A percentile compares a stretch with the other conserved stretches of the same genome.
Conservation (phyloP, 75 land plant species). For the Cunninghamia lanceolata region DNA sequence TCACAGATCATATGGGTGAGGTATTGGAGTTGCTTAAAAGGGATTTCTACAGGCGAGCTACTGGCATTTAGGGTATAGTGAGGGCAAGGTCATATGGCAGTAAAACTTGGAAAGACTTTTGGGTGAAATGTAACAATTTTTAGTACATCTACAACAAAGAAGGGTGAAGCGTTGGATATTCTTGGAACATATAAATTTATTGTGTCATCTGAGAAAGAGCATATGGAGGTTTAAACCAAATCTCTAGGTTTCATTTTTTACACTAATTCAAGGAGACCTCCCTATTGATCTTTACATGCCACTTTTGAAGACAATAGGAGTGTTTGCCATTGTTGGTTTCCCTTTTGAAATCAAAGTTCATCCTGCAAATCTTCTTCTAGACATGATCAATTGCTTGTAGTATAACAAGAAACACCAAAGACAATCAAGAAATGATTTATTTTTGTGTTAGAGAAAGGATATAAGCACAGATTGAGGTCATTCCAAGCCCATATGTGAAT, state of each 20-base stretch:
- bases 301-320: no score
- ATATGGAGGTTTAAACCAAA: conserved; percentile 23
- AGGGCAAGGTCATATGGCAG: conserved; percentile 92
- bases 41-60: no score
- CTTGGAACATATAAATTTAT: conserved; percentile 83
- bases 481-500: conserved; percentile 58
- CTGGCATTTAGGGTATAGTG: no score
- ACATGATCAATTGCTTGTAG: conserved; percentile 57
- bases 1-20: no score
- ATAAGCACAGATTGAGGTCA: conserved; percentile 57
- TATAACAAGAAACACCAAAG: conserved; percentile 51
- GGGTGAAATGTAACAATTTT: conserved; percentile 74
- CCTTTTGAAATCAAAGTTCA: conserved; percentile 50
- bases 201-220: conserved; percentile 55
- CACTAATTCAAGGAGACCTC: no score
- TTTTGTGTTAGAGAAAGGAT: conserved; percentile 64
- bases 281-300: no score
- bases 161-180: conserved; percentile 55
- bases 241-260: conserved; percentile 77
- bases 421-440: conserved; percentile 72
- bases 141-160: conserved; percentile 72
- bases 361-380: conserved; percentile 53
- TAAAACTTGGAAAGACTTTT: conserved; percentile 81
- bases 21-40: no score
- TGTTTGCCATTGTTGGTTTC: no score